Conservation (phyloP, 768 basidiomycete genomes). For the Leccinellum albellum region DNA sequence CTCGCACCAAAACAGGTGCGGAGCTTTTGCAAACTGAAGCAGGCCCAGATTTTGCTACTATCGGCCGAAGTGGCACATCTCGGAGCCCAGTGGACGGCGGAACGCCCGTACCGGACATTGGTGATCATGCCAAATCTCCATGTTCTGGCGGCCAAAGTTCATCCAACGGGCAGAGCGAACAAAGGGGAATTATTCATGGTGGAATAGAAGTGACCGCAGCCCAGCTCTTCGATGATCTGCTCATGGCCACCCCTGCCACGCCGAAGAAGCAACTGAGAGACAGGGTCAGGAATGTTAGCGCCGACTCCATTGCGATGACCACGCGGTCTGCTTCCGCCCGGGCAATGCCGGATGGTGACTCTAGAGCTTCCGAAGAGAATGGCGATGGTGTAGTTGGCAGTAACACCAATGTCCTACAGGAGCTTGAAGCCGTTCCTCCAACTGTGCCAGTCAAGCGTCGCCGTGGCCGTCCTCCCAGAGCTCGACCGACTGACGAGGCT, state of each 20-base stretch:
- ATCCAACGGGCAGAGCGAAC: constrained; percentile 17
- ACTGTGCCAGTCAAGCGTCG: constrained; percentile 29
- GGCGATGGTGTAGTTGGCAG: constrained; percentile 8
- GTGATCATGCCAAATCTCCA: constrained; percentile 15
- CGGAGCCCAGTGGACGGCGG: constrained; percentile 20
- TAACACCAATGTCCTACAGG: background rate
- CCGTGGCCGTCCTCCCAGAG: constrained; percentile 31
- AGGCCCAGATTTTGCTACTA: constrained; percentile 12
- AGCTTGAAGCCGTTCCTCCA: constrained; percentile 3
- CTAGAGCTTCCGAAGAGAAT: constrained; percentile 5
- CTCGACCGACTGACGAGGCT: constrained; percentile 12
- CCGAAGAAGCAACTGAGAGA: constrained; percentile 20
- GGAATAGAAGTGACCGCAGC: constrained; percentile 22
- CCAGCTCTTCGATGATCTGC: constrained; percentile 31
- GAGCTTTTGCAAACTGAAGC: constrained; percentile 24
- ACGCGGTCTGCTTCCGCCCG: constrained; percentile 20
- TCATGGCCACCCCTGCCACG: constrained; percentile 17
- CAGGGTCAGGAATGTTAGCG: constrained; percentile 10
- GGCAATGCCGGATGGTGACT: constrained; percentile 11
- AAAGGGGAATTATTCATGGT: constrained; percentile 1
- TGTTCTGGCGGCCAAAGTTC: constrained; percentile 9
- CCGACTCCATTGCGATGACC: constrained; percentile 16
- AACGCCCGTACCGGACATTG: constrained; percentile 21
- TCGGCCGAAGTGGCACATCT: constrained; percentile 6
- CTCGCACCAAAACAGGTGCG: constrained; percentile 37